A percentile compares a stretch with the other conserved stretches of the same genome.
phyloP scores from a whole-genome alignment of 345 rosid species.

The Theobroma cacao region DNA sequence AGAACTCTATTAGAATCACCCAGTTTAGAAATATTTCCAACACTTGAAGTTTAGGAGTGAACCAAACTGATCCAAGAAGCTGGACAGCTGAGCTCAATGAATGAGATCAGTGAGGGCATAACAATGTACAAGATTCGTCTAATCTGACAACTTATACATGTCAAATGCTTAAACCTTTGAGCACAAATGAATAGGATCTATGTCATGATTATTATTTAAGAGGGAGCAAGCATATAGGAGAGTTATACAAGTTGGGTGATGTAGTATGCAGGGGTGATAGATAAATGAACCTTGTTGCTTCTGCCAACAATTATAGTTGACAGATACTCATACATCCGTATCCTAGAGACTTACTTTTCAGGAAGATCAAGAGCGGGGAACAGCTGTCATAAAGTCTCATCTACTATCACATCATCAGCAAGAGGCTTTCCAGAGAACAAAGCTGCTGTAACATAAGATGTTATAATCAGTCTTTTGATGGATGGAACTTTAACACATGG shows the following conservation, averaged over 20 bases:
- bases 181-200: neutral
- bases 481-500: constrained; percentile 8
- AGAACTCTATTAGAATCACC: neutral
- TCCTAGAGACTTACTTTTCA: neutral
- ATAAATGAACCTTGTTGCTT: neutral
- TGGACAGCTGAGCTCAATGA: no score
- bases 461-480: constrained; percentile 3
- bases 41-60: no score
- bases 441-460: neutral
- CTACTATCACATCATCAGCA: neutral
- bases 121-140: no score
- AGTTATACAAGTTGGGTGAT: no score
- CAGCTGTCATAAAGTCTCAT: neutral
- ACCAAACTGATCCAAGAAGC: no score
- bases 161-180: neutral
- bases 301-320: neutral
- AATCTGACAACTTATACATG: no score
- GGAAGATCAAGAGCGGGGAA: neutral
- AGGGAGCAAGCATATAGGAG: neutral
- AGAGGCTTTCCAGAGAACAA: neutral
- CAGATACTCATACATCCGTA: neutral
- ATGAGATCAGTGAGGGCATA: no score
- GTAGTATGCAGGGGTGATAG: neutral
- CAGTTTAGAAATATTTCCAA: no score
- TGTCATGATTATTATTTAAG: neutral